A percentile compares a stretch with the other conserved stretches of the same genome.
These are phyloP conservation scores for Aureobasidium sp. DNA, from an alignment of 2,329 filamentous ascomycete genomes.

Conservation along the genomic window DNA sequence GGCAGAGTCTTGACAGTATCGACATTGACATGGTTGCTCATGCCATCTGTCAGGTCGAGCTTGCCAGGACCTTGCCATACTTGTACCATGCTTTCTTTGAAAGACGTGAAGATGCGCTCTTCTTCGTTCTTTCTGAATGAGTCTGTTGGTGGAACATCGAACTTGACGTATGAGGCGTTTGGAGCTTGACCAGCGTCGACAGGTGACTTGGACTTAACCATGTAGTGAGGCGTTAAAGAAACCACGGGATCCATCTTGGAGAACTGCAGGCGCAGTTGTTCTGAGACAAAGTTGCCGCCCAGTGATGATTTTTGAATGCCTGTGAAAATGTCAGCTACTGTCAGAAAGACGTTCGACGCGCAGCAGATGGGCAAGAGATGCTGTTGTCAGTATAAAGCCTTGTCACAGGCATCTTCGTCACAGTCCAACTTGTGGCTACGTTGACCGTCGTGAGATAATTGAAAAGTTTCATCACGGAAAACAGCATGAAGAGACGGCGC, in stretches of 20 bases:
- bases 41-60: slow-evolving; percentile 42
- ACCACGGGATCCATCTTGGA: slow-evolving; percentile 58
- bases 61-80: slow-evolving; percentile 77
- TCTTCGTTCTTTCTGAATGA: slow-evolving; percentile 81
- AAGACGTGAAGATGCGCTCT: slow-evolving; percentile 86
- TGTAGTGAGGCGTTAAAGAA: slow-evolving; percentile 73
- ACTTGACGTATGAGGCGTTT: slow-evolving; percentile 66
- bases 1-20: slow-evolving; percentile 65
- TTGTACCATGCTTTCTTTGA: slow-evolving; percentile 96
- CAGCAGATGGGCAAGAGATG: not conserved
- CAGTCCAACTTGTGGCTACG: not conserved
- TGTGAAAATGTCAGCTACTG: slow-evolving; percentile 13
- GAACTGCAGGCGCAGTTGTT: slow-evolving; percentile 78
- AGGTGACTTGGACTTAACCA: slow-evolving; percentile 76
- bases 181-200: slow-evolving; percentile 80
- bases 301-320: slow-evolving; percentile 77
- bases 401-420: not conserved
- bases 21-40: slow-evolving; percentile 53
- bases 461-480: not conserved
- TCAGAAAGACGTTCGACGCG: not conserved
- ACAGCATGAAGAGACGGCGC: not conserved
- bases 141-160: slow-evolving; percentile 50
- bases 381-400: not conserved
- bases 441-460: slow-evolving; percentile 17
- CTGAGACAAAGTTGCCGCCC: slow-evolving; percentile 82